Evolutionary conservation across 441 rosid genomes (phyloP), one percentile per base, ranked within the genome.

Genomic region (Populus hybrid): DNA sequence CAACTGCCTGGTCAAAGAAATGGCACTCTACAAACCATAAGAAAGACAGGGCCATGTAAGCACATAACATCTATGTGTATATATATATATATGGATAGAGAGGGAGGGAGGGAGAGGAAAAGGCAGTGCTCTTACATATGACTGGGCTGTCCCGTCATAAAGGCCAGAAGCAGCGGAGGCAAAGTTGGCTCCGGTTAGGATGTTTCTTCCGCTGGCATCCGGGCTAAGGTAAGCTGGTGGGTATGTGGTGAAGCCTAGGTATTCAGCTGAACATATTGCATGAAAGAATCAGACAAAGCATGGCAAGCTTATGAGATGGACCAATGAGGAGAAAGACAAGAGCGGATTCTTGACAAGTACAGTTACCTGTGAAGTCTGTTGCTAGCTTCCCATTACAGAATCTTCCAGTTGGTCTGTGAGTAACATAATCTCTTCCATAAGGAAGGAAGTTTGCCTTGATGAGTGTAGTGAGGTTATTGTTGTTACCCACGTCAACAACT

Each of bases 151-250:
- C 11, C 87, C 83, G 78, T 93, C 98, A 35, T 80, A 91, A 40
- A 85, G 87, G 68, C 99, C 99, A 68, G 98, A 96, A 81, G 94
- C 91, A 67, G 94, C 98, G 0, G 98, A 94, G 71, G 98, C 98
- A 73, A 96, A 96, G 90, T 93, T 96, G 77, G 86, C 97, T 59
- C 97, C 99, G 1, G 81, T 89, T 73, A 93, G 81, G 79, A 93
- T 82, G 76, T 81, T 85, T 26, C 83, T 77, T 70, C 89, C 93
- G 12, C 72, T 82, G 73, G 96, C 94, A 70, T 92, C 92, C 77
- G 74, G 87, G 86, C 93, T 90, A 68, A 94, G 95, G 89, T 88
- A 89, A 65, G 99, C 92, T 67, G 95, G 92, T 75, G 88, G 98
- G 85, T 93, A 93, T 59, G 97, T 75, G 64, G 90, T 85, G 82